These are phyloP conservation scores for Peniophora sp. DNA, from an alignment of 1,284 basidiomycete species.

Conservation along the genomic window DNA sequence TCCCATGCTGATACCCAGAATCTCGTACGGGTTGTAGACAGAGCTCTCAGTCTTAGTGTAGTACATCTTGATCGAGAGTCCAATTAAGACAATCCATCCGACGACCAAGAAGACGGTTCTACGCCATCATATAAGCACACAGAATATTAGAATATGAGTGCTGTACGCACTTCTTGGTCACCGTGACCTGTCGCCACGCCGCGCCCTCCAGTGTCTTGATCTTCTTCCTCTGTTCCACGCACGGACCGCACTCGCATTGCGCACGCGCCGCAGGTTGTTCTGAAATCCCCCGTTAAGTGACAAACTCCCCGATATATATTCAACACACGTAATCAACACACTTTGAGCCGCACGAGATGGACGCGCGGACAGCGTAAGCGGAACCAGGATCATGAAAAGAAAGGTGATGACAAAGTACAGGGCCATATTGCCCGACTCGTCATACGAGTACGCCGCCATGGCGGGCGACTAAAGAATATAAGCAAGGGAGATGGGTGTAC, in stretches of 20 bases:
- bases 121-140: neutral
- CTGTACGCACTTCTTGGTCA: conserved; percentile 21
- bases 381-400: conserved; percentile 73
- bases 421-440: conserved; percentile 85
- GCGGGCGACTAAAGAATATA: conserved; percentile 4
- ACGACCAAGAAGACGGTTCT: conserved; percentile 52
- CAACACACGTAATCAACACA: conserved; percentile 18
- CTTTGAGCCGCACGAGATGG: conserved; percentile 27
- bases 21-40: conserved; percentile 92
- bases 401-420: conserved; percentile 86
- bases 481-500: conserved; percentile 6
- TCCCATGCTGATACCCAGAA: conserved; percentile 79
- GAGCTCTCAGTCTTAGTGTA: conserved; percentile 55
- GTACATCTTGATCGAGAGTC: conserved; percentile 62
- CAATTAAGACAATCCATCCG: conserved; percentile 75
- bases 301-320: too few species aligned
- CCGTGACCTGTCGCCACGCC: conserved; percentile 25
- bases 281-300: conserved; percentile 4
- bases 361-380: conserved; percentile 55
- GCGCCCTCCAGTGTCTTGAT: conserved; percentile 36
- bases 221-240: conserved; percentile 46
- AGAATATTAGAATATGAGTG: neutral
- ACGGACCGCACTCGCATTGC: conserved; percentile 65
- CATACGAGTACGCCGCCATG: conserved; percentile 81
- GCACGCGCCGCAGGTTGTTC: conserved; percentile 16